Evolutionary conservation across 2,329 filamentous ascomycete species (phyloP).

Genomic region (Fusarium globosum): DNA sequence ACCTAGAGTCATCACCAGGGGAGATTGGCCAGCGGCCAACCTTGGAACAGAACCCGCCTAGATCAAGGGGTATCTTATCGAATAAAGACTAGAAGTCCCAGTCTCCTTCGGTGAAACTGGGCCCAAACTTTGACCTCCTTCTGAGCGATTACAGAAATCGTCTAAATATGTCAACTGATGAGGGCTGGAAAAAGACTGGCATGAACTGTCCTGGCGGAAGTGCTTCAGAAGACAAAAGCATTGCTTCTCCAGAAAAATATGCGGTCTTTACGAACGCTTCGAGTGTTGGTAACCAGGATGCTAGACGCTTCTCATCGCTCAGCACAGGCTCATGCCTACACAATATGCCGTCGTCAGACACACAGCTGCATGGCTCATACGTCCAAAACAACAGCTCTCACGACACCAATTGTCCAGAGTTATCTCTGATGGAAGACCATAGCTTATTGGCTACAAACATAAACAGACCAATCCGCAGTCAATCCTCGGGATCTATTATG

Average conservation of each 20-base stretch:
- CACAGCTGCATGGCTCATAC: not conserved
- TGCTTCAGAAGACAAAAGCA: not conserved
- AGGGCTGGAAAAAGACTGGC: not conserved
- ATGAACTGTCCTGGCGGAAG: constrained; percentile 37
- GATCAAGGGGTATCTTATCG: constrained; percentile 15
- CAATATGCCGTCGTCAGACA: not conserved
- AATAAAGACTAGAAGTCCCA: constrained; percentile 34
- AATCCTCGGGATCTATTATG: constrained; percentile 45
- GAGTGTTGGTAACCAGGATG: not conserved
- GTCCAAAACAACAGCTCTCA: not conserved
- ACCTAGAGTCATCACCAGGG: not conserved
- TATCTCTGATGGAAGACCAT: not conserved
- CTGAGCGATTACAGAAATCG: constrained; percentile 9
- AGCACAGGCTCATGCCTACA: not conserved
- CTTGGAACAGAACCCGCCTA: not conserved
- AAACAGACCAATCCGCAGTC: constrained; percentile 33
- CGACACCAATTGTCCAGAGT: constrained; percentile 5
- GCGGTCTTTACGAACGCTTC: not conserved
- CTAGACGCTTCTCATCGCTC: not conserved
- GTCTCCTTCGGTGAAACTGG: constrained; percentile 38
- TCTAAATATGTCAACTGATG: not conserved
- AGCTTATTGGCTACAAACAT: constrained; percentile 2
- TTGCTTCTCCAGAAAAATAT: not conserved
- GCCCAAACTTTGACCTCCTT: constrained; percentile 39
- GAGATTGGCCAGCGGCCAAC: not conserved